A percentile compares a stretch with the other conserved stretches of the same genome.
phyloP scores from a whole-genome alignment of 148 eudicot species.

The Amaranthus palmeri region DNA sequence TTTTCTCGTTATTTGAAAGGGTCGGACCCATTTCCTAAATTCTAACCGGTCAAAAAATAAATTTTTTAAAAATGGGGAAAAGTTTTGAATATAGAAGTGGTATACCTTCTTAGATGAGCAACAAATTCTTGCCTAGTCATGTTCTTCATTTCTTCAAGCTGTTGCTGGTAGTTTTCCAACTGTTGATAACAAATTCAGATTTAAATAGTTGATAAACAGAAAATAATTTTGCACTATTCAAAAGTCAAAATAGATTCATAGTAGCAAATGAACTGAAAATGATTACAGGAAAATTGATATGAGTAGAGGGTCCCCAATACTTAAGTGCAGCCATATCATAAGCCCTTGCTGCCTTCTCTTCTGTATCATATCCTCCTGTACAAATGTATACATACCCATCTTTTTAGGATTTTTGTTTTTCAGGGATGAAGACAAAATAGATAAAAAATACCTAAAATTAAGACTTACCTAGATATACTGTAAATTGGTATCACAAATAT shows the following conservation, averaged over 20 bases:
- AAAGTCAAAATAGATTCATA: neutral
- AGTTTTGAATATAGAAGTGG: neutral
- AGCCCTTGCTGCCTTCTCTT: constrained; percentile 91
- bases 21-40: no score
- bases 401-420: no score
- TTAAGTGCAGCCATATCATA: constrained; percentile 92
- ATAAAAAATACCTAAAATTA: neutral
- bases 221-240: neutral
- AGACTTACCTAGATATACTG: constrained; percentile 87
- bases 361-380: constrained; percentile 89
- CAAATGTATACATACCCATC: neutral
- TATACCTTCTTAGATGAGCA: constrained; percentile 92
- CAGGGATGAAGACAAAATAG: neutral
- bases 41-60: no score
- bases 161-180: constrained; percentile 84
- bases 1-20: no score
- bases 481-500: constrained; percentile 2
- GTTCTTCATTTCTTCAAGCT: constrained; percentile 89
- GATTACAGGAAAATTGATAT: constrained; percentile 76
- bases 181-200: constrained; percentile 18
- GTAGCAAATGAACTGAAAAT: neutral
- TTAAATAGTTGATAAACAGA: neutral
- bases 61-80: neutral
- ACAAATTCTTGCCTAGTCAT: constrained; percentile 95
- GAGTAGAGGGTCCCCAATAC: constrained; percentile 92